Evolutionary conservation across 305 asterid species (phyloP).

Genomic region (Fraxinus greggii): DNA sequence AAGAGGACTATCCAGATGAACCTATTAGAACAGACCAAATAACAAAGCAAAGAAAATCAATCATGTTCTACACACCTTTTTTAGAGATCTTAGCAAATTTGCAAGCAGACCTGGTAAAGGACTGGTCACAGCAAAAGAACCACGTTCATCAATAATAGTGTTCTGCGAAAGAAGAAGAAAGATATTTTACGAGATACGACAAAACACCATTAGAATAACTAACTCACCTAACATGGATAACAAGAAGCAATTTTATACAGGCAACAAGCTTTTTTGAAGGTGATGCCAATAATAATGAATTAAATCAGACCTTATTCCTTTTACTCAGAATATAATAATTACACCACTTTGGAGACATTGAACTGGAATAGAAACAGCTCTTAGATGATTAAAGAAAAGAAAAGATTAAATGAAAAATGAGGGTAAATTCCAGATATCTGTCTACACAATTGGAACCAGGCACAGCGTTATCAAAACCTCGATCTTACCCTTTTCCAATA

Average conservation of each 20-base stretch:
- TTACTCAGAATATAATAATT: background rate
- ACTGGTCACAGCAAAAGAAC: slow-evolving; percentile 77
- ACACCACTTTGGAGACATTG: background rate
- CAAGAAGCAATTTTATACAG: slow-evolving; percentile 8
- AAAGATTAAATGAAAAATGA: background rate
- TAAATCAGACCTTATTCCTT: background rate
- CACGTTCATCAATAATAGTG: slow-evolving; percentile 75
- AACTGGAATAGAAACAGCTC: background rate
- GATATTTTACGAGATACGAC: background rate
- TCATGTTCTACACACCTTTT: slow-evolving; percentile 42
- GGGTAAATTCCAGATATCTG: background rate
- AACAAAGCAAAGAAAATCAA: background rate
- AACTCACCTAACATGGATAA: background rate
- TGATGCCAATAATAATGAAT: background rate
- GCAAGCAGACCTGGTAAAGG: slow-evolving; percentile 74
- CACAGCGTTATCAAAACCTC: background rate
- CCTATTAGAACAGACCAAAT: slow-evolving; percentile 3
- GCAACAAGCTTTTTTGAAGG: slow-evolving; percentile 3
- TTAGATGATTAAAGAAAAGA: background rate
- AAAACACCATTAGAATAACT: slow-evolving; percentile 18
- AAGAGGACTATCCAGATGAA: slow-evolving; percentile 3
- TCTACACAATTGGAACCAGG: background rate
- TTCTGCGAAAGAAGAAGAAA: slow-evolving; percentile 47
- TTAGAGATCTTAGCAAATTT: slow-evolving; percentile 54
- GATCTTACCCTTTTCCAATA: background rate